These are phyloP conservation scores for Rutidosis leptorrhynchoides DNA, from an alignment of 129 eudicot genomes.

Conservation along the genomic window DNA sequence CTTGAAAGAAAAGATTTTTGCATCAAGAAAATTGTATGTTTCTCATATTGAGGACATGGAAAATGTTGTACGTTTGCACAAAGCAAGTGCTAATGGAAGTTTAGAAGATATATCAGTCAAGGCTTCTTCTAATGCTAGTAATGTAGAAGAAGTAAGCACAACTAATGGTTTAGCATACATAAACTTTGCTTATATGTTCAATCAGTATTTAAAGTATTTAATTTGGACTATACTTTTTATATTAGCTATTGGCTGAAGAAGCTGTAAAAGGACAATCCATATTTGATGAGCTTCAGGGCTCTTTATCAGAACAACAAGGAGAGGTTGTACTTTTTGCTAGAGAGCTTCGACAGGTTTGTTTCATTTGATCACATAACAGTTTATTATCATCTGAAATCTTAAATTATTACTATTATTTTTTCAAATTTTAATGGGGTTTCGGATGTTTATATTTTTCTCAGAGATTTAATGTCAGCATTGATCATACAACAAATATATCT, in stretches of 20 bases:
- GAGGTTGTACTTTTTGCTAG: slow-evolving; percentile 83
- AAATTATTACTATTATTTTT: not conserved
- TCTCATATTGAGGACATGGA: slow-evolving; percentile 86
- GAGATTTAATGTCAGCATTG: slow-evolving; percentile 65
- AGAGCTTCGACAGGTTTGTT: slow-evolving; percentile 87
- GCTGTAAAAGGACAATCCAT: slow-evolving; percentile 55
- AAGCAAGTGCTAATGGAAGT: slow-evolving; percentile 69
- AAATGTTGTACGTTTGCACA: slow-evolving; percentile 80
- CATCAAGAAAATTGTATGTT: slow-evolving; percentile 56
- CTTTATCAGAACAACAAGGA: slow-evolving; percentile 74
- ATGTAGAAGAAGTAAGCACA: slow-evolving; percentile 56
- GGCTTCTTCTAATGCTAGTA: slow-evolving; percentile 51
- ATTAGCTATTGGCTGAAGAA: slow-evolving; percentile 67
- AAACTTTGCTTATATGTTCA: not conserved
- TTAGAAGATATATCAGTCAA: slow-evolving; percentile 68
- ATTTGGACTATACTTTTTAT: not conserved
- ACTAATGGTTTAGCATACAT: not conserved
- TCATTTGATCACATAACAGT: not conserved
- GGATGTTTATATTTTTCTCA: too few relatives aligned
- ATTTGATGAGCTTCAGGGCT: slow-evolving; percentile 70
- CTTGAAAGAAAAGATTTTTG: slow-evolving; percentile 60
- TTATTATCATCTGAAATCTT: not conserved
- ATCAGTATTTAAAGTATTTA: not conserved
- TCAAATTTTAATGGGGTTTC: not conserved
- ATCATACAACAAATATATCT: slow-evolving; percentile 56